A percentile compares a stretch with the other conserved stretches of the same genome.
phyloP scores from a whole-genome alignment of 192 early-diverging fungal genomes.

The Piromyces finnis region DNA sequence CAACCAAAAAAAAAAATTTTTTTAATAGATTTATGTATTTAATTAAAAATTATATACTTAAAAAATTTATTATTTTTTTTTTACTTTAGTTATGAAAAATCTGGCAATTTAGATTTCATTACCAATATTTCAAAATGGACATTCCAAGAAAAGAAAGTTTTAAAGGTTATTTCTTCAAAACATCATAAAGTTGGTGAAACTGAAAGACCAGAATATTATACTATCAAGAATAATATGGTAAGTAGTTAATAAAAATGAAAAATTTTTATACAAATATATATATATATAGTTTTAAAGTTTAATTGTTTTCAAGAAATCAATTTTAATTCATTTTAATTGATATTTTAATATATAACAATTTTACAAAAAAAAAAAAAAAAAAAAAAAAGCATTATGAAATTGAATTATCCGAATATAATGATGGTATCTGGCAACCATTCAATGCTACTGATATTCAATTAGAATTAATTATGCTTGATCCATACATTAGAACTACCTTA shows the following conservation, averaged over 20 bases:
- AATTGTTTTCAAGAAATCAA: too few species aligned
- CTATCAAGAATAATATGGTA: constrained; percentile 83
- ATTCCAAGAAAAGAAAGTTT: constrained; percentile 77
- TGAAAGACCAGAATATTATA: constrained; percentile 58
- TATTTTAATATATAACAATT: too few species aligned
- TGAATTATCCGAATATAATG: constrained; percentile 57
- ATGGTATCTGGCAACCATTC: constrained; percentile 72
- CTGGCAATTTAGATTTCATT: constrained; percentile 57
- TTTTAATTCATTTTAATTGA: too few species aligned
- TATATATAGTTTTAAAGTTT: too few species aligned
- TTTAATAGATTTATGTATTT: too few species aligned
- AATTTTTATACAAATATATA: too few species aligned
- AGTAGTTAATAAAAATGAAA: too few species aligned
- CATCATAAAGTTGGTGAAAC: constrained; percentile 51
- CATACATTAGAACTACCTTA: constrained; percentile 60
- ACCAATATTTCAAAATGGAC: constrained; percentile 67
- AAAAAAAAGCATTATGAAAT: constrained; percentile 75
- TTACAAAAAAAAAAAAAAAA: too few species aligned
- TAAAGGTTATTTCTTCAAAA: constrained; percentile 42
- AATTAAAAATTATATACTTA: too few species aligned
- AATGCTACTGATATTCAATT: constrained; percentile 66
- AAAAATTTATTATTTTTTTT: not conserved
- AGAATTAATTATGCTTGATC: constrained; percentile 92
- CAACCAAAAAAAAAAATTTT: too few species aligned
- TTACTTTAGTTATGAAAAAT: not conserved